Base-by-base conservation (phyloP, 2,329 filamentous ascomycete genomes). In the Xylariaceae sp. region DNA sequence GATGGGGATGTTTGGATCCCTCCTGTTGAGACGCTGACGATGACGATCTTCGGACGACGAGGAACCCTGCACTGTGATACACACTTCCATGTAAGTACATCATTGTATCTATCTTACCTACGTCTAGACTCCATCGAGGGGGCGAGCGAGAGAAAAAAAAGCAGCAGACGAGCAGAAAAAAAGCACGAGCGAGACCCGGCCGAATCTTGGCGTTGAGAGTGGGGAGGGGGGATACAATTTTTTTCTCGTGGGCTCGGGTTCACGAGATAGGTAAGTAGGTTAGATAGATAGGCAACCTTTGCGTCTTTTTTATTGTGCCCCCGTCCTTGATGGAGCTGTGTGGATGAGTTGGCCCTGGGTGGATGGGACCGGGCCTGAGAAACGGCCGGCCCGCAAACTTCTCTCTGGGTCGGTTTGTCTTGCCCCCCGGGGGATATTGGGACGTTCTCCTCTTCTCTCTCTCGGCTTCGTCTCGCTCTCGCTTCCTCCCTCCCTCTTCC, bases 1-100 rank as follows among this genome's bases (percentile, higher is more conserved):
- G 37, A 41, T 10, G 8, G 11, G 37, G 37, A 41, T 3, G 37
- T 41, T 30, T 4, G 23, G 23, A 30, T 30, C 23, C 23, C 23
- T 3, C 37, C 37, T 9, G 8, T 10, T 41, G 37, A 41, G 37
- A 41, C 37, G 11, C 37, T 9, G 37, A 41, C 37, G 37, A 41
- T 13, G 37, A 41, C 37, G 37, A 41, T 41, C 37, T 13, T 41
- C 37, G 37, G 37, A 13, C 37, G 37, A 41, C 39, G 37, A 51
- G 51, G 17, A 35, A 13, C 37, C 35, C 55, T 57, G 55, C 55
- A 57, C 49, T 51, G 55, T 52, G 55, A 56, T 37, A 9, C 37
- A 41, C 11, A 13, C 11, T 7, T 41, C 37, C 23, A 30, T 30
- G 23, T 30, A 30, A 30, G 23, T 30, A 30, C 23, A 30, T 5